These are phyloP conservation scores for Helichrysum umbraculigerum DNA, from an alignment of 129 eudicot species.

Conservation along the genomic window DNA sequence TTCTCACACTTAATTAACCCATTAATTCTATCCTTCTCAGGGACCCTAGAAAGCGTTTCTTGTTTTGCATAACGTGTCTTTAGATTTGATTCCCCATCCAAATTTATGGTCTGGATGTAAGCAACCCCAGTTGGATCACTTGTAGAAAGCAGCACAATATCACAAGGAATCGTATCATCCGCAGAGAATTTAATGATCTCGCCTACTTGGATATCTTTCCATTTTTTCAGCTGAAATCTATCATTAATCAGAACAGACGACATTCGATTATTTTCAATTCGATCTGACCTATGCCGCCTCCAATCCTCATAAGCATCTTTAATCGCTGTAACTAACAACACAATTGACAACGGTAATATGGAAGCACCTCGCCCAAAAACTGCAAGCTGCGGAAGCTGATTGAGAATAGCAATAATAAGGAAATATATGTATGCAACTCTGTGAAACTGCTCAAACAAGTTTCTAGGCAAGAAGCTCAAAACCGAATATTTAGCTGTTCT, in stretches of 20 bases:
- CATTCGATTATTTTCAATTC: conserved; percentile 73
- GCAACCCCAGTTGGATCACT: conserved; percentile 98
- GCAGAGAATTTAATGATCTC: conserved; percentile 74
- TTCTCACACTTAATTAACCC: conserved; percentile 95
- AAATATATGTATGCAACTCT: conserved; percentile 93
- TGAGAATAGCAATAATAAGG: conserved; percentile 78
- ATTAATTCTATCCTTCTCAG: conserved; percentile 52
- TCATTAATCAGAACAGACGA: conserved; percentile 56
- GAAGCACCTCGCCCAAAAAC: conserved; percentile 94
- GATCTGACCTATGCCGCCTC: conserved; percentile 81
- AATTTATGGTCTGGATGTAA: conserved; percentile 83
- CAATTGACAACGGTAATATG: conserved; percentile 73
- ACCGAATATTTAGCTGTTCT: conserved; percentile 78
- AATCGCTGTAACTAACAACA: conserved; percentile 78
- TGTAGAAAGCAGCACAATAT: conserved; percentile 85
- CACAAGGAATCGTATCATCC: conserved; percentile 88
- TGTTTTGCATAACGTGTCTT: conserved; percentile 96
- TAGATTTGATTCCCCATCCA: conserved; percentile 92
- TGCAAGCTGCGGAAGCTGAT: conserved; percentile 94
- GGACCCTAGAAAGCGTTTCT: conserved; percentile 69
- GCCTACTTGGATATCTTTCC: conserved; percentile 85
- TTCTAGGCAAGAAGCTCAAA: conserved; percentile 84
- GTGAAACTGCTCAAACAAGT: conserved; percentile 92
- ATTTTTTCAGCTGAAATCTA: conserved; percentile 59
- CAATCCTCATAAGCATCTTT: conserved; percentile 97